Conservation (phyloP, 1,284 basidiomycete genomes). For the Ustilago sp. region DNA sequence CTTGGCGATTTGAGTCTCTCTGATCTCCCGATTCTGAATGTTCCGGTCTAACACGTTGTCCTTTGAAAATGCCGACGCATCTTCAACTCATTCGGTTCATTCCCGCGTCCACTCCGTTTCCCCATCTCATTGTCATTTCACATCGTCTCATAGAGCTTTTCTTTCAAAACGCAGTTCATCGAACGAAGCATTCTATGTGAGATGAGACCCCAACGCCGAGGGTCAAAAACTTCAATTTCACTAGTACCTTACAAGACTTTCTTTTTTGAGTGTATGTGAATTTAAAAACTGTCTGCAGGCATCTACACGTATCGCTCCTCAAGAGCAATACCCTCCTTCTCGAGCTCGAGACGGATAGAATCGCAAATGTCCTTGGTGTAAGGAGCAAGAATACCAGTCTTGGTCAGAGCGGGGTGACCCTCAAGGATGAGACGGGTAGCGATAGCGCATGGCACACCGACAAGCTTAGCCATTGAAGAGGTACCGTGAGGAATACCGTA, state of each 20-base stretch:
- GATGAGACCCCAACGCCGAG: conserved; percentile 4
- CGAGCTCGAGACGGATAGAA: conserved; percentile 66
- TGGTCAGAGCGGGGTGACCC: conserved; percentile 75
- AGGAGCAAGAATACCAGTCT: conserved; percentile 79
- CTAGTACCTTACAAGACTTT: conserved; percentile 8
- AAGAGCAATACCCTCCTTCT: conserved; percentile 68
- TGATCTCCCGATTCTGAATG: no score
- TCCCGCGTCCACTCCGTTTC: no score
- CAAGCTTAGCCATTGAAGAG: conserved; percentile 94
- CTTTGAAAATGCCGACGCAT: no score
- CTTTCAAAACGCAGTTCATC: background rate
- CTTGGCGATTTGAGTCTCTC: no score
- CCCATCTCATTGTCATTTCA: background rate
- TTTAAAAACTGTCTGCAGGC: background rate
- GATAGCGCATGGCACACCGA: conserved; percentile 93
- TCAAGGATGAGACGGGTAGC: conserved; percentile 80
- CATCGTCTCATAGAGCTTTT: background rate
- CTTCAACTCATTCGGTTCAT: no score
- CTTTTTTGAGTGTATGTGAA: conserved; percentile 1
- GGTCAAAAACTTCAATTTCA: background rate
- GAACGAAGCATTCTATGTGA: background rate
- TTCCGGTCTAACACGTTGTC: no score
- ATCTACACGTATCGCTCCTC: conserved; percentile 65
- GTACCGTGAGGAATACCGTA: conserved; percentile 84
- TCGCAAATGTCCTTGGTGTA: conserved; percentile 79